Evolutionary conservation across 257 asterid species (phyloP), one percentile per base, ranked within the genome.

Genomic region (Mitragyna speciosa): DNA sequence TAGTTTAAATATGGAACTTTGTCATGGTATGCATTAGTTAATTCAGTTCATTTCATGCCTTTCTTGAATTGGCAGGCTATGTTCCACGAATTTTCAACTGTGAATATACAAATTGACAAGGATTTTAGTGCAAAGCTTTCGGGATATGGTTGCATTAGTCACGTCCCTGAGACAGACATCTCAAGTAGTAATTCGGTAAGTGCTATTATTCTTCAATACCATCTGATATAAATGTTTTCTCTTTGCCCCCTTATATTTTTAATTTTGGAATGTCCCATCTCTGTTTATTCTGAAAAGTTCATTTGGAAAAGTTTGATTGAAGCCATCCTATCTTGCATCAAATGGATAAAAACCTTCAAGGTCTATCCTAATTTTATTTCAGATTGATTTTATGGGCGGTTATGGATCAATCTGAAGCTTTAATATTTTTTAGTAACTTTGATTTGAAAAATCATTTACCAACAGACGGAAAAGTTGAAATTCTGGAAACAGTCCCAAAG

Each of bases 51-150:
- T 68, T 81, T 67, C 72, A 52, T 51, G 65, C 56, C 68, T 48
- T 83, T 63, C 78, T 79, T 78, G 58, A 71, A 76, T 78, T 65
- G 33, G 83, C 92, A 94, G 98, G 98, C 98, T 67, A 94, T 94
- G 98, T 94, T 93, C 86, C 96, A 92, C 73, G 98, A 94, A 78
- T 90, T 94, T 84, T 93, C 98, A 61, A 90, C 98, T 59, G 90
- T 92, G 61, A 89, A 91, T 87, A 86, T 94, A 85, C 98, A 94
- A 81, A 93, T 94, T 48, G 98, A 94, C 88, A 94, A 94, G 84
- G 97, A 94, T 83, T 94, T 93, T 70, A 94, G 97, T 72, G 95
- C 97, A 63, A 94, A 91, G 86, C 97, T 94, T 71, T 93, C 98
- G n/a, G 98, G 98, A 82, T 94, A 92, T 88, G 98, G 98, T 70